Base-by-base conservation (phyloP, 1,284 basidiomycete species). In the Agaricales sp. region DNA sequence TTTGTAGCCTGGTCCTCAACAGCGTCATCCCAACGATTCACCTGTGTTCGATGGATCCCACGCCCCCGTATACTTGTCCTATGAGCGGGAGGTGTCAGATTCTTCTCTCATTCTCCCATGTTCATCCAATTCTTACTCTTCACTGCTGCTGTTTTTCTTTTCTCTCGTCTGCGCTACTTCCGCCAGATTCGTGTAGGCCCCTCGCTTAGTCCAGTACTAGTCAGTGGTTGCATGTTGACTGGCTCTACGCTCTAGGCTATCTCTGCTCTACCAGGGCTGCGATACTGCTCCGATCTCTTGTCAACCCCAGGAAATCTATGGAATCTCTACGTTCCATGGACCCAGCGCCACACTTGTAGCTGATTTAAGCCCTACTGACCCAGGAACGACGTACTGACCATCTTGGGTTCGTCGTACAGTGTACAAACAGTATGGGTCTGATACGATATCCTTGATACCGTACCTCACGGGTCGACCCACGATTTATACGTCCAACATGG, bases 401-500 rank as follows among this genome's bases (percentile, higher is more conserved):
- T 26, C 23, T 1, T 26, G 39, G 49, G 21, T 46, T 18, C 2
- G 18, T 24, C 41, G 8, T 11, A 4, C 48, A 75, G 72, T 69
- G 22, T 75, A 74, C 53, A 59, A 58, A 48, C 56, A 57, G n/a
- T 58, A 60, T 35, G 30, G 30, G 24, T 61, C 53, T 30, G 74
- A 78, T 49, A 73, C 64, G 6, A 60, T 77, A 19, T 69, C 71
- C 2, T 51, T 77, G 4, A 61, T 74, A 0, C 69, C 73, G 0
- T 66, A 70, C 50, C n/a, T 77, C 3, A 48, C 52, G 3, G 73
- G 71, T 1, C 46, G 55, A 8, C 63, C 71, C 1, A 55, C 55
- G 0, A 58, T 75, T 41, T 74, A 68, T 52, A 74, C 73, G 0
- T 64, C 65, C n/a, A 75, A 73, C 48, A 52, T 77, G 43, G 70